Percentiles rank a stretch among this genome's conserved stretches.
phyloP scores from a whole-genome alignment of 768 basidiomycete species.

The Mycena capillaripes region DNA sequence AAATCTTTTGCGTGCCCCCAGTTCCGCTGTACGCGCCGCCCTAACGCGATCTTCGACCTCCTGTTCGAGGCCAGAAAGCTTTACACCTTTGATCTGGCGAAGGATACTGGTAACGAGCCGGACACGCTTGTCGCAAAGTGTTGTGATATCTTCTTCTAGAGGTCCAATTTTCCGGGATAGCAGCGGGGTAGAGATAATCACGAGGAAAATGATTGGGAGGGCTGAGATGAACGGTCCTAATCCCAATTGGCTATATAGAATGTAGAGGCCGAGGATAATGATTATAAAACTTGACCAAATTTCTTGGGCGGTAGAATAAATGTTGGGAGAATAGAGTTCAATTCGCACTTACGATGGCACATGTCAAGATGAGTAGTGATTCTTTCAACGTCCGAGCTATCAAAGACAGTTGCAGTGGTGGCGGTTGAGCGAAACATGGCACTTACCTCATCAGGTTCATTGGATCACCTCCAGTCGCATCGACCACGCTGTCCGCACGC shows the following conservation, averaged over 20 bases:
- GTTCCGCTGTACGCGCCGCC: constrained; percentile 25
- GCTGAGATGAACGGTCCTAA: constrained; percentile 17
- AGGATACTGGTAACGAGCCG: constrained; percentile 28
- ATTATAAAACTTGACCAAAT: constrained; percentile 31
- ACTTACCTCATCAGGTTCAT: constrained; percentile 32
- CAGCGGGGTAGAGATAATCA: constrained; percentile 22
- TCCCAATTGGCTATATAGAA: constrained; percentile 25
- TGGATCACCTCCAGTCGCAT: constrained; percentile 30
- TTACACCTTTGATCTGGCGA: constrained; percentile 29
- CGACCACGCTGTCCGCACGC: constrained; percentile 15
- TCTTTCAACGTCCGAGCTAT: constrained; percentile 32
- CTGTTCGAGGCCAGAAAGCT: constrained; percentile 30
- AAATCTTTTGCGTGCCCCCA: constrained; percentile 29
- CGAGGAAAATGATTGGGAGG: constrained; percentile 22
- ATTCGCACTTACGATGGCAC: constrained; percentile 19
- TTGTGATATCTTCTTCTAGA: constrained; percentile 25
- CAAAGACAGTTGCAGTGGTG: background rate
- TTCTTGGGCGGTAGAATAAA: constrained; percentile 7
- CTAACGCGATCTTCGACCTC: constrained; percentile 24
- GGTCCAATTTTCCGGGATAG: constrained; percentile 31
- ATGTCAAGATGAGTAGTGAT: constrained; percentile 30
- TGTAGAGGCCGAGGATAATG: constrained; percentile 28
- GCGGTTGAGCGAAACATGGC: background rate
- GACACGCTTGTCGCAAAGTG: constrained; percentile 27
- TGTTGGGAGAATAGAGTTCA: background rate